A percentile compares a stretch with the other conserved stretches of the same genome.
phyloP scores from a whole-genome alignment of 345 rosid genomes.

The Populus euphratica region DNA sequence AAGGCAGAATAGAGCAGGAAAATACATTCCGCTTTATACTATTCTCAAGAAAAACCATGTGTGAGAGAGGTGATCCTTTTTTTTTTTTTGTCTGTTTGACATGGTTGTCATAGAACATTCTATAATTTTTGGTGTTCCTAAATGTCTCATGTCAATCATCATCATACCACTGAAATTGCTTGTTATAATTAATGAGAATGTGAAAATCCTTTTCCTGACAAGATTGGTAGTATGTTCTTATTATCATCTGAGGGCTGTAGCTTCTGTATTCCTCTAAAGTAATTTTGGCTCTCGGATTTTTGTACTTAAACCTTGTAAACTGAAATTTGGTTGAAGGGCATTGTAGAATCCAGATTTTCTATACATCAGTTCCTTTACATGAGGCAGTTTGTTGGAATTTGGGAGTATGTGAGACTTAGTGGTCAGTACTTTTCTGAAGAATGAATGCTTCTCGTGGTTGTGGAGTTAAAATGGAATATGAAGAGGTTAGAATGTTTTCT shows the following conservation, averaged over 20 bases:
- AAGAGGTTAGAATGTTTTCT: neutral
- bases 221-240: neutral
- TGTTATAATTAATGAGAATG: neutral
- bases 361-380: neutral
- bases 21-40: neutral
- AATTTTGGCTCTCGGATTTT: neutral
- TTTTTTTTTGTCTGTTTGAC: neutral
- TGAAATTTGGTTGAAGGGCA: neutral
- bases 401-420: neutral
- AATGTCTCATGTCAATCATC: neutral
- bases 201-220: neutral
- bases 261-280: neutral
- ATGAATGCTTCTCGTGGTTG: neutral
- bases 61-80: neutral
- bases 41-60: neutral
- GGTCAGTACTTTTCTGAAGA: neutral
- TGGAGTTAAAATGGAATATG: neutral
- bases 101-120: neutral
- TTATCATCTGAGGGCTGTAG: neutral
- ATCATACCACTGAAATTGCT: neutral
- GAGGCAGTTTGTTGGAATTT: neutral
- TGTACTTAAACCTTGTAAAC: neutral
- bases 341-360: neutral
- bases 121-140: neutral
- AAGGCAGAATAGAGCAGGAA: neutral